phyloP scores from a whole-genome alignment of 2,329 filamentous ascomycete species.

The Curvularia lunata region DNA sequence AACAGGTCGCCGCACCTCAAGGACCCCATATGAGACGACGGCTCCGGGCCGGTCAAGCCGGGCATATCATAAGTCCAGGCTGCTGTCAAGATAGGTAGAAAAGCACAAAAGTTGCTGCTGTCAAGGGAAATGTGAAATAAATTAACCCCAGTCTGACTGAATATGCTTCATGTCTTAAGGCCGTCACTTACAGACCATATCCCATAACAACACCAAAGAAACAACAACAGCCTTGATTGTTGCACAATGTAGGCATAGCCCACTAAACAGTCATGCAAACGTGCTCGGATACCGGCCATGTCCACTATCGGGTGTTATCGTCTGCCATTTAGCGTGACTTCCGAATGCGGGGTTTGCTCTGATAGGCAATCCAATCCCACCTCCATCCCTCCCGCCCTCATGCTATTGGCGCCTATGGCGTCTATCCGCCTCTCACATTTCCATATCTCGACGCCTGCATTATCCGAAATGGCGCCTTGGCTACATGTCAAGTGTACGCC shows the following conservation, averaged over 20 bases:
- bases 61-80: background rate
- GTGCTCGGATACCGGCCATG: background rate
- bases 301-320: background rate
- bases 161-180: background rate
- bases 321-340: slow-evolving; percentile 6
- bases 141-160: background rate
- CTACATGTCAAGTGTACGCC: background rate
- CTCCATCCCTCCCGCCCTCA: background rate
- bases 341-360: slow-evolving; percentile 15
- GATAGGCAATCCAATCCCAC: slow-evolving; percentile 13
- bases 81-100: background rate
- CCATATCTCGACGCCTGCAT: background rate
- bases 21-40: background rate
- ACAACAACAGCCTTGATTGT: background rate
- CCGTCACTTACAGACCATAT: background rate
- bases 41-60: background rate
- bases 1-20: background rate
- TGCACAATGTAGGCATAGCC: background rate
- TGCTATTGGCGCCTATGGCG: slow-evolving; percentile 1
- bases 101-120: background rate
- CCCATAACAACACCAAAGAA: background rate
- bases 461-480: background rate
- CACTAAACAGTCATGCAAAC: background rate
- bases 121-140: background rate
- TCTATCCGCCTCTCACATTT: background rate